phyloP scores from a whole-genome alignment of 495 filamentous ascomycete species.

The Choiromyces venosus region DNA sequence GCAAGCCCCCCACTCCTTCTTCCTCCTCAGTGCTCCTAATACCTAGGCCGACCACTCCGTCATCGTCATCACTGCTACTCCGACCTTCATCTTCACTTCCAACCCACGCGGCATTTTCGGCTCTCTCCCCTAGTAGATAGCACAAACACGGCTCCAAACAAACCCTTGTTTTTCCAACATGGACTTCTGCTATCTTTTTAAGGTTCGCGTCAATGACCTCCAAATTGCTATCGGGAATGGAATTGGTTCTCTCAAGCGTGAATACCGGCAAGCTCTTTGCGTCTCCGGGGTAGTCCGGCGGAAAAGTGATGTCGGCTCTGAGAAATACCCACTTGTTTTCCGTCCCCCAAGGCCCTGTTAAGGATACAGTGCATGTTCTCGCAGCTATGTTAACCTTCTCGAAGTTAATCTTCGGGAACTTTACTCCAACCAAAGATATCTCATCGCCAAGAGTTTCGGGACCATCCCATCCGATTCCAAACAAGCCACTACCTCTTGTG shows the following conservation, averaged over 20 bases:
- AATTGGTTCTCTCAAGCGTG: conserved; percentile 68
- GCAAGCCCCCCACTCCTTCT: conserved; percentile 43
- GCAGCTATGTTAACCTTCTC: conserved; percentile 78
- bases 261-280: conserved; percentile 57
- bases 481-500: conserved; percentile 35
- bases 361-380: conserved; percentile 64
- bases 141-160: conserved; percentile 76
- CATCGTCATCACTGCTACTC: conserved; percentile 77
- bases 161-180: conserved; percentile 62
- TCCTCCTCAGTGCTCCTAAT: conserved; percentile 40
- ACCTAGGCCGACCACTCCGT: conserved; percentile 53
- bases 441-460: conserved; percentile 80
- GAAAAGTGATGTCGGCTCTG: conserved; percentile 74
- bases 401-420: conserved; percentile 76
- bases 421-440: conserved; percentile 73
- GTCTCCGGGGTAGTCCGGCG: conserved; percentile 64
- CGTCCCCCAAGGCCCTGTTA: conserved; percentile 80
- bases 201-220: conserved; percentile 62
- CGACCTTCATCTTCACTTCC: conserved; percentile 59
- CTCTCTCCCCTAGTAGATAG: conserved; percentile 76
- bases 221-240: conserved; percentile 65
- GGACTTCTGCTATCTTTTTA: conserved; percentile 61
- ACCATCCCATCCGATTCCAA: conserved; percentile 58
- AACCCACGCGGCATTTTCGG: conserved; percentile 42
- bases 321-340: conserved; percentile 67